Base-by-base conservation (phyloP, 371 early-diverging fungal genomes). In the Cokeromyces recurvatus region DNA sequence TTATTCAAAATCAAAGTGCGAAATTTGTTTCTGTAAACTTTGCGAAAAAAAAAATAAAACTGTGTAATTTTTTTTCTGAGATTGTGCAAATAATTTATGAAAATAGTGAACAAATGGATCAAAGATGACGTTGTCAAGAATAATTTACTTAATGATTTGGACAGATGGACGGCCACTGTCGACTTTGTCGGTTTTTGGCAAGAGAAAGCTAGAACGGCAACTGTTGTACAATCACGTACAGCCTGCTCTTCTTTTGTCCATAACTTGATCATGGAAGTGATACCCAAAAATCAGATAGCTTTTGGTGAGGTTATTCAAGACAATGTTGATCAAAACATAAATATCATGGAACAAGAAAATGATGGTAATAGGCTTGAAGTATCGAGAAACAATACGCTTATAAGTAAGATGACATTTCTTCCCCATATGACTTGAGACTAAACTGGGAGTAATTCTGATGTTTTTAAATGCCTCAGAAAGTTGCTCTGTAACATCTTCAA, bases 191-290 rank as follows among this genome's bases (percentile, higher is more conserved):
- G 37, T 34, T 53, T 50, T 46, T 46, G 41, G 53, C 46, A 46
- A 46, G 53, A 46, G 41, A 46, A 37, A 42, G 41, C 53, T 5
- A 46, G 46, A 53, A 46, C 23, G 15, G 42, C 35, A 40, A 46
- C 51, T 8, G 38, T 43, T 4, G 51, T 16, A 43, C 27, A 43
- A 37, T 51, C 38, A 24, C 44, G 38, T 43, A 38, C 43, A 38
- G 31, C 1, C 44, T 51, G 29, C 43, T 51, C 43, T 0, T 36
- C 51, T 37, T 51, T 51, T 51, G 51, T 51, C 22, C 8, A 46
- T 34, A 46, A 34, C 53, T 40, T 52, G 21, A 40, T 46, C 0
- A 46, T 46, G 41, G 46, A 53, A 46, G 36, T 35, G 27, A 46
- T 40, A 35, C 35, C 41, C 14, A 40, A 44, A 39, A 43, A 3